phyloP scores from a whole-genome alignment of 2,329 filamentous ascomycete species.

The Microsporum canis region DNA sequence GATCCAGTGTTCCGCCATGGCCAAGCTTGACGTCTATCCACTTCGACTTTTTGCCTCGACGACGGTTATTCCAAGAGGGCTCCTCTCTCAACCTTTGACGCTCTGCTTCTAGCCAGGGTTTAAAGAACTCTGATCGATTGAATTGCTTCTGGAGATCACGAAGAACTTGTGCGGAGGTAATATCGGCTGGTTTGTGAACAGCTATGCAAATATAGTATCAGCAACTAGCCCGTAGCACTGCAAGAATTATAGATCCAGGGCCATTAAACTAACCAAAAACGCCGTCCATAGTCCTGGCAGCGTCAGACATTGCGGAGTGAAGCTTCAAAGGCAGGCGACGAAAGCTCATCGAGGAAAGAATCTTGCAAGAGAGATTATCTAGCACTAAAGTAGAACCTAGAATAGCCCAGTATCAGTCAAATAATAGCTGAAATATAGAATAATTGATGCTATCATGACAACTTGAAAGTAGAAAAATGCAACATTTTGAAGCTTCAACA shows the following conservation, averaged over 20 bases:
- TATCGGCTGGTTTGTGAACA: conserved; percentile 80
- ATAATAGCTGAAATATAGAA: neutral
- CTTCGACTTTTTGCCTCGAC: conserved; percentile 50
- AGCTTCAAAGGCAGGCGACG: neutral
- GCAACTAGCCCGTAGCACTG: neutral
- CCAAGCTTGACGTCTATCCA: conserved; percentile 76
- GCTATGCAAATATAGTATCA: conserved; percentile 42
- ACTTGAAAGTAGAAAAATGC: neutral
- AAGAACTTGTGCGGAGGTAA: conserved; percentile 82
- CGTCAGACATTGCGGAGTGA: neutral
- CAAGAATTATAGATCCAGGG: neutral
- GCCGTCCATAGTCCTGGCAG: conserved; percentile 40
- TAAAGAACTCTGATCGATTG: conserved; percentile 68
- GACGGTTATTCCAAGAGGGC: conserved; percentile 41
- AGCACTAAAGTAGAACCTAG: neutral
- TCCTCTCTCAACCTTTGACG: conserved; percentile 46
- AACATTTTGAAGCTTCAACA: neutral
- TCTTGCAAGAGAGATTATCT: neutral
- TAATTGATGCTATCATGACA: neutral
- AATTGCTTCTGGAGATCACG: conserved; percentile 78
- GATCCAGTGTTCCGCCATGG: conserved; percentile 90
- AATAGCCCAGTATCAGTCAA: neutral
- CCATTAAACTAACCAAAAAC: conserved; percentile 43
- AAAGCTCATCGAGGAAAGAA: neutral
- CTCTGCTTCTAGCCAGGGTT: conserved; percentile 60